phyloP scores from a whole-genome alignment of 495 filamentous ascomycete species.

The Cladorrhinum samala region DNA sequence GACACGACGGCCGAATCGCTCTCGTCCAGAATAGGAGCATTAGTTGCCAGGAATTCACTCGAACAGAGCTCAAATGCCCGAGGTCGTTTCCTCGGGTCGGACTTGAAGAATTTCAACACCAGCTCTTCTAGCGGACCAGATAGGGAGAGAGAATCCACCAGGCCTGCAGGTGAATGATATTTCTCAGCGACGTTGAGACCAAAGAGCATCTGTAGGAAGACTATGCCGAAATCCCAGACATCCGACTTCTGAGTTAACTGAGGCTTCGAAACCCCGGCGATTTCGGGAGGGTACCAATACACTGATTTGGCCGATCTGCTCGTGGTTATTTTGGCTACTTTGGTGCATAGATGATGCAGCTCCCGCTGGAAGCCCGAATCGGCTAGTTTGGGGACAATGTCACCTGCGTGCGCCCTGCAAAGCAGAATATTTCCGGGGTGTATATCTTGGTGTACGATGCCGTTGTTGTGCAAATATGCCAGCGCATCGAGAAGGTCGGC shows the following conservation, averaged over 20 bases:
- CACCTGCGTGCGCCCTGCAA: slow-evolving; percentile 49
- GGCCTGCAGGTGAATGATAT: slow-evolving; percentile 68
- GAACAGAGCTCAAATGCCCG: slow-evolving; percentile 85
- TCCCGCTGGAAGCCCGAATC: slow-evolving; percentile 63
- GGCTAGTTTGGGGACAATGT: slow-evolving; percentile 58
- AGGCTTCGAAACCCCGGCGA: slow-evolving; percentile 52
- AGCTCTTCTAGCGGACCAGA: slow-evolving; percentile 73
- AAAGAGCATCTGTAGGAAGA: slow-evolving; percentile 92
- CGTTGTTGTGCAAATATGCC: slow-evolving; percentile 76
- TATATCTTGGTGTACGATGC: slow-evolving; percentile 72
- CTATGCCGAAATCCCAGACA: slow-evolving; percentile 87
- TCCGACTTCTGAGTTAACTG: slow-evolving; percentile 74
- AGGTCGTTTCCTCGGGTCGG: slow-evolving; percentile 74
- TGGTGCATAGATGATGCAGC: slow-evolving; percentile 52
- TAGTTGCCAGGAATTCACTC: slow-evolving; percentile 72
- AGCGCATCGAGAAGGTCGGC: slow-evolving; percentile 86
- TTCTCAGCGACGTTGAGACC: slow-evolving; percentile 68
- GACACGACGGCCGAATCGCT: slow-evolving; percentile 29
- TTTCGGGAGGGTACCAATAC: slow-evolving; percentile 79
- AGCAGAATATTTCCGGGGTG: slow-evolving; percentile 73
- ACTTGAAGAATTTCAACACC: slow-evolving; percentile 72
- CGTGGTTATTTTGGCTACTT: slow-evolving; percentile 36
- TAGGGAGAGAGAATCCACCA: slow-evolving; percentile 56
- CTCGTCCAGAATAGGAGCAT: slow-evolving; percentile 48
- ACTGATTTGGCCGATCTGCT: slow-evolving; percentile 61